These are phyloP conservation scores for Neonectria neomacrospora DNA, from an alignment of 2,329 filamentous ascomycete genomes.

Conservation along the genomic window DNA sequence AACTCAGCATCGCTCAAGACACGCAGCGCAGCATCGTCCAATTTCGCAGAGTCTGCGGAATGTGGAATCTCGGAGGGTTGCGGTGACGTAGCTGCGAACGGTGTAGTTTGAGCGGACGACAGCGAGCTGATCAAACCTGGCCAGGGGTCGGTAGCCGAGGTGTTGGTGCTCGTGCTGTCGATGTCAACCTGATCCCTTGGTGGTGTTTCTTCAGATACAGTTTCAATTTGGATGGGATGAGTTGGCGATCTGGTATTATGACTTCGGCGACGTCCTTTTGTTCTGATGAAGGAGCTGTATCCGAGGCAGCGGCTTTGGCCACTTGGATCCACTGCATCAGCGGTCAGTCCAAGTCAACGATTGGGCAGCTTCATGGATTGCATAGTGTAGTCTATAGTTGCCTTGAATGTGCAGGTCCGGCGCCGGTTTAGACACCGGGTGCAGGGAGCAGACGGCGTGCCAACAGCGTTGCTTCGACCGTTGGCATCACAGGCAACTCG, in stretches of 20 bases:
- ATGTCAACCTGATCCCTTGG: neutral
- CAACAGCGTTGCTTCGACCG: slow-evolving; percentile 57
- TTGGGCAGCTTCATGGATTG: neutral
- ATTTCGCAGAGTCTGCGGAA: neutral
- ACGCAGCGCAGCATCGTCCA: slow-evolving; percentile 12
- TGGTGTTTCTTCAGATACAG: neutral
- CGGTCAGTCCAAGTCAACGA: slow-evolving; percentile 12
- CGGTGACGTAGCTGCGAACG: slow-evolving; percentile 4
- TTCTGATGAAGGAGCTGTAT: slow-evolving; percentile 17
- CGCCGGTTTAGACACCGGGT: slow-evolving; percentile 63
- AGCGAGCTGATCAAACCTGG: neutral
- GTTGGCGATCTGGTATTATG: slow-evolving; percentile 26
- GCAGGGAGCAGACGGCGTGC: slow-evolving; percentile 73
- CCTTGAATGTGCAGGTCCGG: slow-evolving; percentile 47
- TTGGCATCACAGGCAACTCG: slow-evolving; percentile 47
- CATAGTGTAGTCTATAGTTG: slow-evolving; percentile 11
- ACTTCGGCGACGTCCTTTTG: slow-evolving; percentile 31
- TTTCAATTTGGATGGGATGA: neutral
- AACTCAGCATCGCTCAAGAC: slow-evolving; percentile 28
- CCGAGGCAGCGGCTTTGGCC: slow-evolving; percentile 26
- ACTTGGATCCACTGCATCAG: slow-evolving; percentile 42
- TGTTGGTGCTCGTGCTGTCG: neutral
- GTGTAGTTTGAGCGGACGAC: neutral
- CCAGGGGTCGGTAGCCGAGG: neutral
- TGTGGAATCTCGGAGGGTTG: slow-evolving; percentile 4